Conservation (phyloP, 2,329 filamentous ascomycete genomes). For the Leptoxyphium fumago region DNA sequence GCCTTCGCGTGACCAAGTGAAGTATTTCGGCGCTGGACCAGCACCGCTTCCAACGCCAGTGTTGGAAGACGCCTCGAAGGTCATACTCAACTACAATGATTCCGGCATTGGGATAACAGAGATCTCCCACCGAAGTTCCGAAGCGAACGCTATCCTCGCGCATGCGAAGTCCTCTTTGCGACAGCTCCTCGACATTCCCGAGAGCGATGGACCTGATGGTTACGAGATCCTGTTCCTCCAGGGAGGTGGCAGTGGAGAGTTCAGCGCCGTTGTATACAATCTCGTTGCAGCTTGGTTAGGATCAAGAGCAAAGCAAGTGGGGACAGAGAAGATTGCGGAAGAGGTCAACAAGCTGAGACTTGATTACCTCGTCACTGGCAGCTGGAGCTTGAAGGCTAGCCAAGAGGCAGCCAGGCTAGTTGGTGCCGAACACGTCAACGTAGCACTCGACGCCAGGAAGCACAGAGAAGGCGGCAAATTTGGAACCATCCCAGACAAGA, state of each 20-base stretch:
- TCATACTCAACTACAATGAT: constrained; percentile 66
- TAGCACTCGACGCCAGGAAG: constrained; percentile 51
- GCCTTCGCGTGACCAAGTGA: constrained; percentile 59
- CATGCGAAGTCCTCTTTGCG: constrained; percentile 61
- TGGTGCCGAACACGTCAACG: constrained; percentile 65
- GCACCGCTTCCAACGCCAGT: constrained; percentile 73
- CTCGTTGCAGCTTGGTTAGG: constrained; percentile 68
- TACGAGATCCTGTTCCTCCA: constrained; percentile 87
- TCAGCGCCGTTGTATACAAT: constrained; percentile 73
- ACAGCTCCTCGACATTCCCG: constrained; percentile 63
- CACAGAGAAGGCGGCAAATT: constrained; percentile 61
- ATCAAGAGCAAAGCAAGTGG: constrained; percentile 46
- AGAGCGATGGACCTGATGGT: constrained; percentile 61
- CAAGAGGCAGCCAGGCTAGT: constrained; percentile 69
- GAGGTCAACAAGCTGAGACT: constrained; percentile 59
- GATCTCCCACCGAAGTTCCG: constrained; percentile 72
- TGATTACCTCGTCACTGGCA: constrained; percentile 83
- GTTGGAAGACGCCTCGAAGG: constrained; percentile 59
- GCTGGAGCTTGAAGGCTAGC: constrained; percentile 79
- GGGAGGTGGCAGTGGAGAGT: constrained; percentile 72
- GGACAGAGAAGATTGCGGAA: constrained; percentile 44
- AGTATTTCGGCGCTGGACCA: constrained; percentile 83
- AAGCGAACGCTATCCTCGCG: constrained; percentile 65
- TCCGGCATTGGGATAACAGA: constrained; percentile 78
- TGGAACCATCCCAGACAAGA: constrained; percentile 64